phyloP scores from a whole-genome alignment of 2,329 filamentous ascomycete species.

The Decorospora gaudefroyi region DNA sequence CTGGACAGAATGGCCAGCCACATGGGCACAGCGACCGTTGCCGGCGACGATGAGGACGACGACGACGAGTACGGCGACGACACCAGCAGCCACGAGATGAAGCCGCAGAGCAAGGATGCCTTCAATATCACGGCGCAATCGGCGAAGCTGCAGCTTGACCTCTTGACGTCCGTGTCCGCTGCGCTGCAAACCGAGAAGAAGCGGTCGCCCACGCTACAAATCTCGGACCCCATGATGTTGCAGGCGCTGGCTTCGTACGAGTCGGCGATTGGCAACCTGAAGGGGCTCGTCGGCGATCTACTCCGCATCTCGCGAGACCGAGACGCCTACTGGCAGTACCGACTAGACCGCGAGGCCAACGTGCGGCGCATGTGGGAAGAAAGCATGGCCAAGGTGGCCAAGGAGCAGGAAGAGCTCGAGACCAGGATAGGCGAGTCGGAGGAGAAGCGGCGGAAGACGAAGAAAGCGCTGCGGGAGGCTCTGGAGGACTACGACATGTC shows the following conservation, averaged over 20 bases:
- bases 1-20: conserved; percentile 56
- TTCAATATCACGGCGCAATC: conserved; percentile 98
- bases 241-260: conserved; percentile 87
- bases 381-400: conserved; percentile 92
- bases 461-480: conserved; percentile 84
- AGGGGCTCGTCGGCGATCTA: conserved; percentile 80
- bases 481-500: conserved; percentile 61
- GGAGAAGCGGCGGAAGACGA: conserved; percentile 85
- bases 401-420: conserved; percentile 90
- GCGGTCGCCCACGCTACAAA: conserved; percentile 69
- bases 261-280: conserved; percentile 83
- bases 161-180: conserved; percentile 82
- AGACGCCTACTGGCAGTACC: conserved; percentile 96
- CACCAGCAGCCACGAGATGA: conserved; percentile 74
- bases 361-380: conserved; percentile 98
- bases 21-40: conserved; percentile 55
- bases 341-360: conserved; percentile 86
- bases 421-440: conserved; percentile 87
- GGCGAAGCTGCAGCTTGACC: conserved; percentile 87
- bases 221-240: conserved; percentile 76
- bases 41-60: conserved; percentile 64
- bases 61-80: conserved; percentile 84
- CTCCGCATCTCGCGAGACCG: conserved; percentile 91
- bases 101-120: conserved; percentile 80
- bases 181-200: conserved; percentile 74